Evolutionary conservation across 352 stramenopile species (phyloP).

Genomic region (Poterioochromonas sp.): DNA sequence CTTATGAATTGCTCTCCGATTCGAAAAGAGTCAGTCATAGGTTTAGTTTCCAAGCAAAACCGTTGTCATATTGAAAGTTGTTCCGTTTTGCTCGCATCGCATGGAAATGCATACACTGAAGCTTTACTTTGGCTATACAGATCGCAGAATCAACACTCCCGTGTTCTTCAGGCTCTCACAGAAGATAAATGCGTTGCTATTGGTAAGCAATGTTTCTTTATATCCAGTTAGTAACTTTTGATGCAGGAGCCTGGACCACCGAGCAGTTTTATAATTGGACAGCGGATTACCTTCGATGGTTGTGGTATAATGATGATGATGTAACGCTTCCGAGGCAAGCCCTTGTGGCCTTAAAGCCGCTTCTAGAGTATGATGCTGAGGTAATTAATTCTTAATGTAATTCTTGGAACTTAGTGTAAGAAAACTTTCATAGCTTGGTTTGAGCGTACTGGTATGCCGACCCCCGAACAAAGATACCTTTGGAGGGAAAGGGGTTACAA

Average conservation of each 20-base stretch:
- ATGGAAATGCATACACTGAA: conserved; percentile 24
- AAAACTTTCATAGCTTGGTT: background rate
- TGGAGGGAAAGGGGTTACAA: conserved; percentile 21
- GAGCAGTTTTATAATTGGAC: conserved; percentile 25
- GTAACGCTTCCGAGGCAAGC: background rate
- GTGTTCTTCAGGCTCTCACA: background rate
- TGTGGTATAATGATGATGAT: conserved; percentile 24
- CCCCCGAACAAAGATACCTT: background rate
- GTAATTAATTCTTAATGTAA: background rate
- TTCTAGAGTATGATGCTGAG: conserved; percentile 29
- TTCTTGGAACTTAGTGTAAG: background rate
- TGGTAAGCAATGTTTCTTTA: background rate
- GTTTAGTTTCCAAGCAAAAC: background rate
- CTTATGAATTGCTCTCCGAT: background rate
- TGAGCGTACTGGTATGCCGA: background rate
- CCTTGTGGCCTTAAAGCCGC: background rate
- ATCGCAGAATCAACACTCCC: conserved; percentile 1
- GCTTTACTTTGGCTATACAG: conserved; percentile 26
- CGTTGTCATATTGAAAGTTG: conserved; percentile 22
- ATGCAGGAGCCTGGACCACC: background rate
- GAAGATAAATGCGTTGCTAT: conserved; percentile 19
- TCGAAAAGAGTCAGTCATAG: background rate
- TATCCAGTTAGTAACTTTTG: background rate
- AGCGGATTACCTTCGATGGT: conserved; percentile 23
- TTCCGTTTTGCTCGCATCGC: conserved; percentile 9